Conservation (phyloP, 2,329 filamentous ascomycete species). For the Pseudocercospora musae region DNA sequence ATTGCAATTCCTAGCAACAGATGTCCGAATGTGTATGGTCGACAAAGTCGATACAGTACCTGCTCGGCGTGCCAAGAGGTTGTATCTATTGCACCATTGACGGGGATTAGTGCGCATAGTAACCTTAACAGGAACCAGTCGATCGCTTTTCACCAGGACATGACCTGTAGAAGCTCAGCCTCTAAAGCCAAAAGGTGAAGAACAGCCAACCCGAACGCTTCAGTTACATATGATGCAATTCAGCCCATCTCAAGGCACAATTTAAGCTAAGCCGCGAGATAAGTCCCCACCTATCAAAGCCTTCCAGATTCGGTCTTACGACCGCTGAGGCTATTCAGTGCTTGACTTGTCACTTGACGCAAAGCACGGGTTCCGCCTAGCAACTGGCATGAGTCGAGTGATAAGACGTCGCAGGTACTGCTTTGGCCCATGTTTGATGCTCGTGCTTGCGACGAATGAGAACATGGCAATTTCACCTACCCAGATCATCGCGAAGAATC, state of each 20-base stretch:
- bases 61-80: background rate
- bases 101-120: background rate
- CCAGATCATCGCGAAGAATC: background rate
- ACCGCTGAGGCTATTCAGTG: no score
- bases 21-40: background rate
- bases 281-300: background rate
- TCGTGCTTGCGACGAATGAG: no score
- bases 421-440: no score
- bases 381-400: background rate
- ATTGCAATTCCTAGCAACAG: background rate
- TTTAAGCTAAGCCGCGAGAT: no score
- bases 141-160: background rate
- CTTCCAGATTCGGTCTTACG: background rate
- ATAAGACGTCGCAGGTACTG: background rate
- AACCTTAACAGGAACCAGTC: background rate
- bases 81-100: background rate
- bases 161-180: background rate
- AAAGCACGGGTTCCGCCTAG: background rate
- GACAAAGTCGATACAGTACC: background rate
- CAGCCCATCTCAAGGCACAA: background rate
- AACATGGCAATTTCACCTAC: no score
- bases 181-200: background rate
- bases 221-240: background rate
- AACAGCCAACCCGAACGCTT: background rate
- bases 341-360: background rate